Conservation (phyloP, 176 grass and related monocot genomes). For the Themeda triandra region DNA sequence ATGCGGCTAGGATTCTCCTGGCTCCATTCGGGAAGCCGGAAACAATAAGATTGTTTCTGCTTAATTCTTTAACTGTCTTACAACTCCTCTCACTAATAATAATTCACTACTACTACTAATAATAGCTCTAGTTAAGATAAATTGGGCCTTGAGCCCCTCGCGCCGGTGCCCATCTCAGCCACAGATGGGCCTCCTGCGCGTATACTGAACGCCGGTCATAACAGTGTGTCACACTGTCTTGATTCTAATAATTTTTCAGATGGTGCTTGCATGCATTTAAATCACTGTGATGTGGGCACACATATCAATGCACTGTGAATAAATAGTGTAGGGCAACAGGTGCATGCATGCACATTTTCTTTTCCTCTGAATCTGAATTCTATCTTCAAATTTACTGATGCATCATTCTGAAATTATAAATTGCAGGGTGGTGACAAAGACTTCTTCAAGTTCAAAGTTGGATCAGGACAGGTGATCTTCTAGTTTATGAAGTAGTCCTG, state of each 20-base stretch:
- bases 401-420: slow-evolving; percentile 16
- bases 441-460: slow-evolving; percentile 91
- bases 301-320: not conserved
- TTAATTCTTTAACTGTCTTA: no score
- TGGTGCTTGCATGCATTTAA: not conserved
- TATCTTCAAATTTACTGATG: not conserved
- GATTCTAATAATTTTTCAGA: not conserved
- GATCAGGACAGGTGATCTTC: slow-evolving; percentile 71
- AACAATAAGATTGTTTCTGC: no score
- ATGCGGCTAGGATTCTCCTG: no score
- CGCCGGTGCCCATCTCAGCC: no score
- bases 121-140: no score
- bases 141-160: no score
- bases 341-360: not conserved
- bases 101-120: no score
- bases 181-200: no score
- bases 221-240: not conserved
- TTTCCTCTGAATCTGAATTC: not conserved
- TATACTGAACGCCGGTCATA: no score
- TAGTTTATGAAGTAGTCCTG: not conserved
- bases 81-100: no score
- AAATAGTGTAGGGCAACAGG: not conserved
- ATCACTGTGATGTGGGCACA: not conserved
- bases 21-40: no score
- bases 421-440: slow-evolving; percentile 93